Evolutionary conservation across 164 flowering plant genomes (phyloP).

Genomic region (Tetrastigma voinierianum): DNA sequence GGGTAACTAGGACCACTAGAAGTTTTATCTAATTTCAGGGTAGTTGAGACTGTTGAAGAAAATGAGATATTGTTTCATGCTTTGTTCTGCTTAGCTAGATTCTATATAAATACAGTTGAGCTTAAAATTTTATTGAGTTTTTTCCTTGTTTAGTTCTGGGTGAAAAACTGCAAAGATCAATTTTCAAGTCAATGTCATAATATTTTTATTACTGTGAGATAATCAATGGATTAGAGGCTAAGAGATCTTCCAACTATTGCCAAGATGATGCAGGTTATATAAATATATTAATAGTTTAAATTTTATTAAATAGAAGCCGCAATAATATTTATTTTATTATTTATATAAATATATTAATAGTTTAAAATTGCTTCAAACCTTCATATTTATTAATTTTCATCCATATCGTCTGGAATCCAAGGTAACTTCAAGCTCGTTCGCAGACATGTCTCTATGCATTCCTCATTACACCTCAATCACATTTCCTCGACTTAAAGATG

Average conservation of each 20-base stretch:
- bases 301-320: too few species aligned
- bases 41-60: too few species aligned
- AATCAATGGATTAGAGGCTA: conserved; percentile 7
- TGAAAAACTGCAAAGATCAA: too few species aligned
- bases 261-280: conserved; percentile 99
- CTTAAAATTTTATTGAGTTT: background rate
- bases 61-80: background rate
- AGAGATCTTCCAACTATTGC: conserved; percentile 14
- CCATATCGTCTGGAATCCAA: too few species aligned
- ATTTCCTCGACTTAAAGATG: conserved; percentile 5
- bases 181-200: background rate
- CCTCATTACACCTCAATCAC: conserved; percentile 11
- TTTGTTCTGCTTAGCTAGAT: background rate
- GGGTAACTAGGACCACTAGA: too few species aligned
- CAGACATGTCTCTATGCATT: conserved; percentile 16
- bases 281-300: too few species aligned
- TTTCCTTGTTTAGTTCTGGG: background rate
- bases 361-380: too few species aligned
- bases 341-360: too few species aligned
- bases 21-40: too few species aligned
- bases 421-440: too few species aligned
- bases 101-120: background rate
- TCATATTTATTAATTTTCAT: too few species aligned
- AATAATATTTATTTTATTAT: too few species aligned
- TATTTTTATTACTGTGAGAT: background rate